Conservation (phyloP, 2,329 filamentous ascomycete species). For the Colletotrichum theobromicola region DNA sequence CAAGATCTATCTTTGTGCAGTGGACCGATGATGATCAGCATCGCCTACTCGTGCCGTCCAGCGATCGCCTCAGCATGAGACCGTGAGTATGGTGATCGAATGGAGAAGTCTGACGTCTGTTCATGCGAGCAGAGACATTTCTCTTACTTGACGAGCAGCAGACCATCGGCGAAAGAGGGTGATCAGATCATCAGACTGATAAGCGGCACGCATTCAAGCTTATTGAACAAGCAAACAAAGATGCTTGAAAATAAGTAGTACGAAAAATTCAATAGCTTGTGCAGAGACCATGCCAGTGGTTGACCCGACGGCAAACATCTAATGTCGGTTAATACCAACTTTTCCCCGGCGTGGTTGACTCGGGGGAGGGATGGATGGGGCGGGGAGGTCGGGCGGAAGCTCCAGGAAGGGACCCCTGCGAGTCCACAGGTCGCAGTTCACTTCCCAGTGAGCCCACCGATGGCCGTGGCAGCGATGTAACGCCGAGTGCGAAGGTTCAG, state of each 20-base stretch:
- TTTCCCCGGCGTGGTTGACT: background rate
- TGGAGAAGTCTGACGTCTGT: background rate
- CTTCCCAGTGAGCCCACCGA: conserved; percentile 1
- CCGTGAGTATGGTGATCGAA: background rate
- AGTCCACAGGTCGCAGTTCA: background rate
- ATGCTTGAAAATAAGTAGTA: background rate
- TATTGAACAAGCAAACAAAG: background rate
- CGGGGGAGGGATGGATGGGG: background rate
- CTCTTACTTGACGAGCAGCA: background rate
- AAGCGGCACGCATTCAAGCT: background rate
- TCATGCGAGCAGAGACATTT: background rate
- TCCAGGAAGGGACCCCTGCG: background rate
- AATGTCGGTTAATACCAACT: conserved; percentile 6
- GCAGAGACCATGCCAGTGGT: background rate
- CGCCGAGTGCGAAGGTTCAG: background rate
- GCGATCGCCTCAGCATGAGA: background rate
- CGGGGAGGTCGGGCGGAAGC: background rate
- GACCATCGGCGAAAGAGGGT: background rate
- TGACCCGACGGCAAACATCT: background rate
- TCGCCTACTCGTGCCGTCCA: background rate
- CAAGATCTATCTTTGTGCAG: background rate
- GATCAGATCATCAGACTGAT: background rate
- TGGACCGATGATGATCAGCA: background rate
- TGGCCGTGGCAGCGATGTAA: conserved; percentile 12
- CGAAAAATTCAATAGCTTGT: background rate